Evolutionary conservation across 1,284 basidiomycete genomes (phyloP), one percentile per base, ranked within the genome.

Genomic region (Neolentinus lepideus): DNA sequence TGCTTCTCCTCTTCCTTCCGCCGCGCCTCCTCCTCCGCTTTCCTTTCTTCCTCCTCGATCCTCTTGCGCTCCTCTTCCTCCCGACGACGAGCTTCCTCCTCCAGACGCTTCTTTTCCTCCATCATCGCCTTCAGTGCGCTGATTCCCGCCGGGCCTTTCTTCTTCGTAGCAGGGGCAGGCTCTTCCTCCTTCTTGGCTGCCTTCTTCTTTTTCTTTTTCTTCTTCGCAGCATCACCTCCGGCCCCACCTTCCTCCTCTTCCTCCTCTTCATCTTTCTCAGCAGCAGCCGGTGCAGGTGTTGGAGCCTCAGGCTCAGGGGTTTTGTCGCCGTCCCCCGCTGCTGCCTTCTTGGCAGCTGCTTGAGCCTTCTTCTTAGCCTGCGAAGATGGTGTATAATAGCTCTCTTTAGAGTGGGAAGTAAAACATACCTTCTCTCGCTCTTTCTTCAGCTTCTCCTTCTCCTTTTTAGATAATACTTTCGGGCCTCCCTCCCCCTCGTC

Each of bases 291-390:
- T 55, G 67, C 66, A 14, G 66, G 59, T 27, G 55, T 60, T 26
- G 64, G 60, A 19, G 65, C 59, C 29, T 63, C 63, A 1, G 68
- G 61, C 33, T 64, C 53, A 27, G 58, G 60, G 57, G 56, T 63
- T 58, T 53, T 71, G 71, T 24, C 69, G 9, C 69, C 68, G 26
- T 58, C 65, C 2, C 26, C 61, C 55, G 64, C 63, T 3, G 73
- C 67, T 3, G 71, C 77, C 71, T 94, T 94, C 73, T 94, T 96
- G 9, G 88, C 88, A 35, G 88, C 91, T 16, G 88, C 88, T 69
- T 94, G 92, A 10, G 90, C 92, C 70, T 96, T 96, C 77, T 96
- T 98, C 79, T 94, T 96, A 0, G 91, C 93, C 92, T 94, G 56
- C 51, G 56, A 58, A 61, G 55, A 36, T 27, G 38, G 51, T 57